These are phyloP conservation scores for Colletotrichum sp. DNA, from an alignment of 2,329 filamentous ascomycete species.

Conservation along the genomic window DNA sequence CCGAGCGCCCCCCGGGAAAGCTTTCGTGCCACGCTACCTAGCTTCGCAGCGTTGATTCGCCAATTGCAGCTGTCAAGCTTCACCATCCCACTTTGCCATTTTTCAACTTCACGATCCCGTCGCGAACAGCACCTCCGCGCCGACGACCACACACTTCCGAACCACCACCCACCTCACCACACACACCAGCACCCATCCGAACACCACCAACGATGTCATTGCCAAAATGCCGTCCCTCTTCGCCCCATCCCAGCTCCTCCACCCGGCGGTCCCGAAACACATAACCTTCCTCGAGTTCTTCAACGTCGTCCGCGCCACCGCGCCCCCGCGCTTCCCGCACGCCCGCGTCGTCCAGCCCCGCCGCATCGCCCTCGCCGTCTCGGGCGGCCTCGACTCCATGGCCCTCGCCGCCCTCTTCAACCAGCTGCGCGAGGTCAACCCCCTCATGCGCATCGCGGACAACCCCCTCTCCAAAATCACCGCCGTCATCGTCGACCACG, in stretches of 20 bases:
- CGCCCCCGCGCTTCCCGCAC: constrained; percentile 53
- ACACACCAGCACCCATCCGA: not conserved
- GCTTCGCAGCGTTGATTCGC: not conserved
- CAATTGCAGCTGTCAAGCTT: not conserved
- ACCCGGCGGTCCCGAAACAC: constrained; percentile 39
- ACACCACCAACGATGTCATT: not conserved
- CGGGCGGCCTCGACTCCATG: constrained; percentile 98
- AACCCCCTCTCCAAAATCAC: constrained; percentile 45
- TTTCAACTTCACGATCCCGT: not conserved
- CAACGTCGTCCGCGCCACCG: constrained; percentile 55
- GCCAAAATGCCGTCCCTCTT: constrained; percentile 2
- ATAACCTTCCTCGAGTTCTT: constrained; percentile 41
- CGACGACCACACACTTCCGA: not conserved
- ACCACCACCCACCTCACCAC: not conserved
- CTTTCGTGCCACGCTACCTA: not conserved
- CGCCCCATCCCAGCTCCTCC: constrained; percentile 31
- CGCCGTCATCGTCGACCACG: constrained; percentile 63
- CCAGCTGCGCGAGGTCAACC: constrained; percentile 39
- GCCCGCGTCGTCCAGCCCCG: constrained; percentile 37
- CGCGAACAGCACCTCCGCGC: not conserved
- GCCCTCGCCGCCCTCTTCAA: constrained; percentile 80
- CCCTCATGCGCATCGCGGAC: constrained; percentile 46
- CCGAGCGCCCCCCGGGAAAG: constrained; percentile 1
- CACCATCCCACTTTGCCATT: not conserved
- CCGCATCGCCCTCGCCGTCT: constrained; percentile 74